Conservation (phyloP, 176 grass and related monocot species). For the Typha latifolia region DNA sequence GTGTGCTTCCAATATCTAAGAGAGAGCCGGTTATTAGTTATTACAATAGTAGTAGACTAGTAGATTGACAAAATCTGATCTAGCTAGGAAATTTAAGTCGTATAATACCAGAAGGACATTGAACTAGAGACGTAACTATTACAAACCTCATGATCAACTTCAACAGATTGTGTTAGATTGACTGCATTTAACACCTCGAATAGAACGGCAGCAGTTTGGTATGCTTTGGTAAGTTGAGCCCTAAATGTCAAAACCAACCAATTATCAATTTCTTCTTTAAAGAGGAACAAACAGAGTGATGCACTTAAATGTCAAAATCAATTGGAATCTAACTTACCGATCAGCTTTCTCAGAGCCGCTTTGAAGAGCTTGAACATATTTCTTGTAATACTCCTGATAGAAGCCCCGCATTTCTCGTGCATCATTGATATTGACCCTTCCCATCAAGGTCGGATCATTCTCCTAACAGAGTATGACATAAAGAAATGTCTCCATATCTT, state of each 20-base stretch:
- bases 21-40: neutral
- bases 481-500: neutral
- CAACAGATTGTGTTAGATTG: slow-evolving; percentile 62
- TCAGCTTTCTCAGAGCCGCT: slow-evolving; percentile 70
- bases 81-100: too few species aligned
- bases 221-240: slow-evolving; percentile 76
- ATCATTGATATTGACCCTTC: slow-evolving; percentile 64
- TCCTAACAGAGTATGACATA: slow-evolving; percentile 32
- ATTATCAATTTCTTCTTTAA: neutral
- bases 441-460: slow-evolving; percentile 61
- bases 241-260: slow-evolving; percentile 26
- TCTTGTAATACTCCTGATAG: slow-evolving; percentile 81
- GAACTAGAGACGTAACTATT: neutral
- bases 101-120: neutral
- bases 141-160: slow-evolving; percentile 86
- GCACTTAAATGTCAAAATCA: neutral
- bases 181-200: slow-evolving; percentile 95
- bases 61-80: too few species aligned
- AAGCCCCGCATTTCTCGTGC: slow-evolving; percentile 86
- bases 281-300: neutral
- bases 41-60: too few species aligned
- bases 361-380: slow-evolving; percentile 88
- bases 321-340: slow-evolving; percentile 30
- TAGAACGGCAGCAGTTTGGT: slow-evolving; percentile 79
- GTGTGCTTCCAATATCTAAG: slow-evolving; percentile 77